These are phyloP conservation scores for Trichocladium antarcticum DNA, from an alignment of 495 filamentous ascomycete genomes.

Conservation along the genomic window DNA sequence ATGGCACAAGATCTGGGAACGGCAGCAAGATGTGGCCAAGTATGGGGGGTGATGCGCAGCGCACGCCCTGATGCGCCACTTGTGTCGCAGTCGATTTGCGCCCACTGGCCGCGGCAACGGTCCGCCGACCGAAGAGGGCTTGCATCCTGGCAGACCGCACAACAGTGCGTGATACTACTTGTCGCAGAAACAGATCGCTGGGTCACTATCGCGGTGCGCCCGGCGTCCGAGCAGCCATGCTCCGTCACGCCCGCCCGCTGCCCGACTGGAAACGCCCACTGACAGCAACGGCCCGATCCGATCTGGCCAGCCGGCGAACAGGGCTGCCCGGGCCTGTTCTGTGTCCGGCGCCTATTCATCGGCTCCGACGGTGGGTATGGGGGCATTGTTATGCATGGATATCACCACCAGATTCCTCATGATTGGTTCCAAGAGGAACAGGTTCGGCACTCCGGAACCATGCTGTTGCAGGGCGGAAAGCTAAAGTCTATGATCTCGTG, in stretches of 20 bases:
- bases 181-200: constrained; percentile 6
- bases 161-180: constrained; percentile 14
- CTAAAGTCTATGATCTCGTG: background rate
- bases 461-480: background rate
- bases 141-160: constrained; percentile 16
- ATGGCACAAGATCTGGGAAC: constrained; percentile 31
- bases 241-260: background rate
- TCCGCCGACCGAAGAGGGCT: constrained; percentile 12
- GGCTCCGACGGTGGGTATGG: background rate
- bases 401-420: background rate
- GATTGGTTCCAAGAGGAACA: background rate
- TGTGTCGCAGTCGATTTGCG: constrained; percentile 16
- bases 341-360: background rate
- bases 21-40: constrained; percentile 21
- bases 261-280: constrained; percentile 5
- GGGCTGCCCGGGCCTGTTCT: background rate
- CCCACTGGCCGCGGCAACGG: constrained; percentile 13
- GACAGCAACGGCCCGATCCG: constrained; percentile 20
- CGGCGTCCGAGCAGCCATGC: background rate
- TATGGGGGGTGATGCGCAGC: constrained; percentile 17
- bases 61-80: constrained; percentile 19
- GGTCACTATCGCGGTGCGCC: background rate
- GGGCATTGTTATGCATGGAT: too few species aligned
- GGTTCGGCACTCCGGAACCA: background rate
- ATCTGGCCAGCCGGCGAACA: constrained; percentile 5